phyloP scores from a whole-genome alignment of 2,329 filamentous ascomycete species.

The Biscogniauxia marginata region DNA sequence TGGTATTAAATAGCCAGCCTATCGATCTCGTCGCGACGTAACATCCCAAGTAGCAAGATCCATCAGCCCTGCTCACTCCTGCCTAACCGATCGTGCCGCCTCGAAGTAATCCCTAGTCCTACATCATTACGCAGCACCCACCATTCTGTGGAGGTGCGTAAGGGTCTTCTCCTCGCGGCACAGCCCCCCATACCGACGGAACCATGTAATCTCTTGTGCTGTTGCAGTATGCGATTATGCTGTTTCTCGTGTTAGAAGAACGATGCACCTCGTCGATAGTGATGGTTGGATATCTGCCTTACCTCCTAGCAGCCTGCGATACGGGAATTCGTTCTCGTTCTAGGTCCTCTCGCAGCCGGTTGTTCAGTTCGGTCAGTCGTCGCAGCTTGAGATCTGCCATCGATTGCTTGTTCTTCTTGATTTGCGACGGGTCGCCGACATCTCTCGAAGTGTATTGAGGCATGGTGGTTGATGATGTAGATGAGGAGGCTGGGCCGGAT shows the following conservation, averaged over 20 bases:
- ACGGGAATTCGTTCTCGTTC: constrained; percentile 94
- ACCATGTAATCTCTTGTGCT: constrained; percentile 99
- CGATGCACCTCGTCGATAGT: neutral
- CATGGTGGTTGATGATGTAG: constrained; percentile 44
- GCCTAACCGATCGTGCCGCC: constrained; percentile 10
- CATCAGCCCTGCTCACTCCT: constrained; percentile 7
- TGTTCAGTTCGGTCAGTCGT: constrained; percentile 94
- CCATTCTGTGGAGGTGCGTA: constrained; percentile 92
- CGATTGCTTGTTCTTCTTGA: constrained; percentile 95
- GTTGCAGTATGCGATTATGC: constrained; percentile 97
- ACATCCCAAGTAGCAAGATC: constrained; percentile 17
- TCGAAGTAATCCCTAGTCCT: constrained; percentile 30
- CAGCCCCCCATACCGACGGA: constrained; percentile 90
- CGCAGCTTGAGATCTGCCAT: constrained; percentile 98
- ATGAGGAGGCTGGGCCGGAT: constrained; percentile 19
- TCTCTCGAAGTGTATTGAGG: constrained; percentile 67
- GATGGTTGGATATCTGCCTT: constrained; percentile 34
- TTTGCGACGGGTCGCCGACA: constrained; percentile 65
- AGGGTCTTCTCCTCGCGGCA: constrained; percentile 95
- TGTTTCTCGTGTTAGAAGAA: constrained; percentile 40
- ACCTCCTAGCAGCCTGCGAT: constrained; percentile 88
- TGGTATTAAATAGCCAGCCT: constrained; percentile 24
- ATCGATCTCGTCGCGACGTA: constrained; percentile 24
- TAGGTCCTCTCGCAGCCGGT: constrained; percentile 90
- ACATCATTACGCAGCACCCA: constrained; percentile 97